Base-by-base conservation (phyloP, 352 stramenopile species). In the Aphanomyces astaci region DNA sequence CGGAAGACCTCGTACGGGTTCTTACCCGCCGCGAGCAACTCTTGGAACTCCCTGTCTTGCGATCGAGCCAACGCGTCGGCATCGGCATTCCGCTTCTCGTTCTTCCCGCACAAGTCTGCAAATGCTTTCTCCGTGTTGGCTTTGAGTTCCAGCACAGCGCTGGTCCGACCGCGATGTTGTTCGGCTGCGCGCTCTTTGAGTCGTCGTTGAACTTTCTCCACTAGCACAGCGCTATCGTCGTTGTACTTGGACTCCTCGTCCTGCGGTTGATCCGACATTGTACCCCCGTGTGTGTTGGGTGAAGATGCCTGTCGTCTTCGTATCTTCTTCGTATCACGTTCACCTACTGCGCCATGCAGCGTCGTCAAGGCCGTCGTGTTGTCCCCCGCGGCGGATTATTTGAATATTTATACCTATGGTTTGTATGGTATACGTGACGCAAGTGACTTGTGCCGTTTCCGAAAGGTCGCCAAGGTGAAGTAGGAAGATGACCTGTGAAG, bases 1-100 rank as follows among this genome's bases (percentile, higher is more conserved):
- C 87, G 84, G 1, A 80, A 71, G 2, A 89, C 80, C 49, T 93
- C 82, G 66, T 94, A 89, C 22, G 87, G 84, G 66, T 94, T 94
- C 52, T 85, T 78, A 4, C 85, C 85, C 31, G 90, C 82, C 27
- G 76, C 73, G 45, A 94, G 43, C 3, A 91, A 71, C 53, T 77
- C 72, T 30, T 87, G 74, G 49, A 87, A 87, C 17, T 73, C 66
- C 1, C 69, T 53, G 28, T 72, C 75, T 52, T 88, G 73, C n/a
- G 75, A 46, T 2, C 74, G 57, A 0, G 72, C 71, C 19, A 77
- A 64, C 1, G 75, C 71, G 32, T 80, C 46, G 2, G 64, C 43
- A 31, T 71, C 68, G 7, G 73, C 73, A 45, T 81, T 64, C 19
- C 72, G 32, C 19, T 66, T 53, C 3, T 79, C 73, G 55, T 82